Conservation (phyloP, 2,329 filamentous ascomycete species). For the Clonostachys byssicola region DNA sequence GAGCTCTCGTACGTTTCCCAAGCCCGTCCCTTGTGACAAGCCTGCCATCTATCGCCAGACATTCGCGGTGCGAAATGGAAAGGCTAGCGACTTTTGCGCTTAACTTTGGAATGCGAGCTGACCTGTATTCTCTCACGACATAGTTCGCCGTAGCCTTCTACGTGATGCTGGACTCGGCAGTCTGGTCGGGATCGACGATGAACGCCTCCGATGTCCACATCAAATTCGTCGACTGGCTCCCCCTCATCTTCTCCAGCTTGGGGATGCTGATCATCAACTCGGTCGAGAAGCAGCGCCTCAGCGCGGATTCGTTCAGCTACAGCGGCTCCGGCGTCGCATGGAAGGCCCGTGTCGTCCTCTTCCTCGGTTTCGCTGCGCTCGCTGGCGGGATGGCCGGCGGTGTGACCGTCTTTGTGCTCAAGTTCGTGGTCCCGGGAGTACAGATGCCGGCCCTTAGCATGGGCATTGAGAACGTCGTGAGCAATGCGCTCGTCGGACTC, state of each 20-base stretch:
- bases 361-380: slow-evolving; percentile 61
- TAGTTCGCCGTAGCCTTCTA: slow-evolving; percentile 68
- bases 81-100: background rate
- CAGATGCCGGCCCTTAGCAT: slow-evolving; percentile 57
- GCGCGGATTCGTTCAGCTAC: slow-evolving; percentile 60
- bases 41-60: too few relatives aligned
- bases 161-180: slow-evolving; percentile 62
- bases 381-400: slow-evolving; percentile 66
- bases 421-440: slow-evolving; percentile 55
- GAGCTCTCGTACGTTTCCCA: slow-evolving; percentile 50
- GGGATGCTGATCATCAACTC: slow-evolving; percentile 71
- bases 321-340: slow-evolving; percentile 60
- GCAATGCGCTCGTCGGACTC: slow-evolving; percentile 58
- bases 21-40: background rate
- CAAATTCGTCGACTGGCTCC: slow-evolving; percentile 67
- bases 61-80: too few relatives aligned
- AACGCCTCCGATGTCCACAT: slow-evolving; percentile 60
- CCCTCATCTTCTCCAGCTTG: slow-evolving; percentile 61
- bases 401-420: slow-evolving; percentile 64
- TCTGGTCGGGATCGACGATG: slow-evolving; percentile 58
- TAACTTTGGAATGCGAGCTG: background rate
- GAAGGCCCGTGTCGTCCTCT: slow-evolving; percentile 65
- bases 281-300: slow-evolving; percentile 62
- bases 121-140: background rate
- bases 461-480: slow-evolving; percentile 63